phyloP scores from a whole-genome alignment of 768 basidiomycete genomes.

The Kockovaella imperatae region DNA sequence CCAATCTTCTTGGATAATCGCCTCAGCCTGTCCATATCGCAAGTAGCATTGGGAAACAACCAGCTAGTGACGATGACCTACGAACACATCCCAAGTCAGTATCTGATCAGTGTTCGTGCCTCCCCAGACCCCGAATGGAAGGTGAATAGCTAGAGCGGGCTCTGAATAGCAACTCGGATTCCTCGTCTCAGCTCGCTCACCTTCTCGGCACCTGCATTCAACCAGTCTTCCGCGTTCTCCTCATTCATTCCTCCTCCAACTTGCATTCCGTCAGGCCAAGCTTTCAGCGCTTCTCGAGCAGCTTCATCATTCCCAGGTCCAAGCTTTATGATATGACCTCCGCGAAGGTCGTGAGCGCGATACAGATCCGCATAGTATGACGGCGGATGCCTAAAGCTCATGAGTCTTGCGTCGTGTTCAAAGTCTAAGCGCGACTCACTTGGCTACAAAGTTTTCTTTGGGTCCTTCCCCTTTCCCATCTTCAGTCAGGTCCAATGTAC shows the following conservation, averaged over 20 bases:
- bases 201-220: constrained; percentile 84
- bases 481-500: constrained; percentile 63
- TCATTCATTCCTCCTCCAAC: constrained; percentile 87
- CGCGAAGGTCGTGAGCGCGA: constrained; percentile 57
- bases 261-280: constrained; percentile 88
- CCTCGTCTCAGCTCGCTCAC: constrained; percentile 44
- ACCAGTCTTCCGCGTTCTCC: constrained; percentile 72
- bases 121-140: neutral
- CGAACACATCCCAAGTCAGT: neutral
- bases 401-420: neutral
- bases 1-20: constrained; percentile 59
- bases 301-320: constrained; percentile 82
- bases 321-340: constrained; percentile 94
- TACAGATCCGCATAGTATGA: constrained; percentile 75
- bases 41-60: constrained; percentile 76
- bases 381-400: constrained; percentile 58
- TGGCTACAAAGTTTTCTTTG: constrained; percentile 70
- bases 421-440: constrained; percentile 50
- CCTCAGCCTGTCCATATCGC: constrained; percentile 65
- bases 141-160: neutral
- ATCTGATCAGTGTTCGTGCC: neutral
- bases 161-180: neutral
- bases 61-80: constrained; percentile 97
- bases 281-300: constrained; percentile 69
- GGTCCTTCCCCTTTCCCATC: constrained; percentile 57